These are phyloP conservation scores for Salix suchowensis DNA, from an alignment of 345 rosid species.

Conservation along the genomic window DNA sequence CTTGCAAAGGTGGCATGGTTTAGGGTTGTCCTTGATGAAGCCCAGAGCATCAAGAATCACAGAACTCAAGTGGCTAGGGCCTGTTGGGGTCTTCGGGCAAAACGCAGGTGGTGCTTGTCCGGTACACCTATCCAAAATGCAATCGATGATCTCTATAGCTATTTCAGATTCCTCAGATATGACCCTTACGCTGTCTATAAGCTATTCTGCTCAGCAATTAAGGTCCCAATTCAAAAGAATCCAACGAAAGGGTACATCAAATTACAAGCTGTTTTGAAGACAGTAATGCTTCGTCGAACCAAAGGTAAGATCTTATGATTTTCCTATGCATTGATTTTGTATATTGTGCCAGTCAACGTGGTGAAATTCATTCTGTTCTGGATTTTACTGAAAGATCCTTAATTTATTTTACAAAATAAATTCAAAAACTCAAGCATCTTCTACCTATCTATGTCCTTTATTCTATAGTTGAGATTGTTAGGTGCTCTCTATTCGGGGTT, in stretches of 20 bases:
- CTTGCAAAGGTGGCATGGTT: constrained; percentile 94
- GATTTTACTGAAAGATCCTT: not conserved
- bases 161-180: constrained; percentile 91
- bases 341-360: not conserved
- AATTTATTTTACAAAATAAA: not conserved
- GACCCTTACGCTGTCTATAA: constrained; percentile 67
- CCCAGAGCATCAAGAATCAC: constrained; percentile 94
- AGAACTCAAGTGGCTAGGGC: constrained; percentile 97
- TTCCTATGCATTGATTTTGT: not conserved
- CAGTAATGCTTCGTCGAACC: constrained; percentile 95
- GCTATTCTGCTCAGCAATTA: constrained; percentile 56
- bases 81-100: constrained; percentile 98
- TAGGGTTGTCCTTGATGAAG: constrained; percentile 93
- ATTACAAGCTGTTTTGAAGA: constrained; percentile 82
- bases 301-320: constrained; percentile 51
- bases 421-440: not conserved
- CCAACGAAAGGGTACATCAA: constrained; percentile 65
- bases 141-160: constrained; percentile 94
- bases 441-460: not conserved
- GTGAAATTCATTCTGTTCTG: not conserved
- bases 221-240: constrained; percentile 58
- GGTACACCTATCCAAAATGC: constrained; percentile 99
- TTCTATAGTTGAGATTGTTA: not conserved
- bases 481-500: not conserved
- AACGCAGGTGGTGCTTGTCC: constrained; percentile 97